A percentile compares a stretch with the other conserved stretches of the same genome.
Evolutionary conservation across 108 stramenopile genomes (phyloP).

Genomic region (Craspedostauros australis): DNA sequence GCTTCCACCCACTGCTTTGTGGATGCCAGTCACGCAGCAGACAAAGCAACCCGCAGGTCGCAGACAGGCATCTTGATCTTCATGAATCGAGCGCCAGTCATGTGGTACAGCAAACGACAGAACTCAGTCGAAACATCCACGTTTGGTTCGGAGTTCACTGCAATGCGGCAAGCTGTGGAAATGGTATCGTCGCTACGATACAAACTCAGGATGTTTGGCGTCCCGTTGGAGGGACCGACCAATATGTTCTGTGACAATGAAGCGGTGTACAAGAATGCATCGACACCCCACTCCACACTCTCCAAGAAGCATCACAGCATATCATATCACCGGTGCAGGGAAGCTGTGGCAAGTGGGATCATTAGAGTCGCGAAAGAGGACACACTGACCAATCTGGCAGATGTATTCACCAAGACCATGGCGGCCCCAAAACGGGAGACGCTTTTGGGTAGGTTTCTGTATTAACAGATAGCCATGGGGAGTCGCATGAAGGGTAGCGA

Average conservation of each 20-base stretch:
- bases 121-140: constrained; percentile 11
- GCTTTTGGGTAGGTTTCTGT: too few relatives aligned
- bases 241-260: constrained; percentile 21
- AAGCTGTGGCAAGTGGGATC: constrained; percentile 28
- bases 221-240: constrained; percentile 11
- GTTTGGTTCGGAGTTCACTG: constrained; percentile 11
- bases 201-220: constrained; percentile 36
- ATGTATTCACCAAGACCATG: constrained; percentile 35
- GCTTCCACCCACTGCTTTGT: too few relatives aligned
- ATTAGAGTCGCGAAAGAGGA: constrained; percentile 21
- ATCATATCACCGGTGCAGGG: constrained; percentile 29
- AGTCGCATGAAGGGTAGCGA: too few relatives aligned
- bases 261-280: constrained; percentile 27
- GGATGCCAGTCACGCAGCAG: constrained; percentile 52
- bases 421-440: not conserved
- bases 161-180: constrained; percentile 15
- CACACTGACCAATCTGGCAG: constrained; percentile 28
- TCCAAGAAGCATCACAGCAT: constrained; percentile 35
- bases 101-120: constrained; percentile 10
- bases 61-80: constrained; percentile 8
- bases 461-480: too few relatives aligned
- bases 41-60: constrained; percentile 9
- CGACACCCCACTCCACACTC: constrained; percentile 24
- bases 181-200: constrained; percentile 20
- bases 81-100: constrained; percentile 1